phyloP scores from a whole-genome alignment of 352 stramenopile species.

The Blastocystis hominis region DNA sequence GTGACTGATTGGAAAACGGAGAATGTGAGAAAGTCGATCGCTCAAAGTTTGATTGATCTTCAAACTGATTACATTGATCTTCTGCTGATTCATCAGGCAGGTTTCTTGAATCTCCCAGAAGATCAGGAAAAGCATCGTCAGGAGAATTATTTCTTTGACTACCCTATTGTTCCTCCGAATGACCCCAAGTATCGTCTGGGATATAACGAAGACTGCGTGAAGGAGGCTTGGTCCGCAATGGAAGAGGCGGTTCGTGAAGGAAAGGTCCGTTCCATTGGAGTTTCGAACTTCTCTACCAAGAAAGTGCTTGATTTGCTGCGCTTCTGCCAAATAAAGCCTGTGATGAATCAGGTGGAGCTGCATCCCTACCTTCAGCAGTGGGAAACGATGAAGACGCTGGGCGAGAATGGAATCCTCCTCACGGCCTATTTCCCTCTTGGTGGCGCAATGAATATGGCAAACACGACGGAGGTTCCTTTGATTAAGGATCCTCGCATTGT shows the following conservation, averaged over 20 bases:
- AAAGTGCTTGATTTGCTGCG: constrained; percentile 64
- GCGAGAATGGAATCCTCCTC: constrained; percentile 64
- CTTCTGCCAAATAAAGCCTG: constrained; percentile 64
- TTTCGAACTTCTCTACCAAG: constrained; percentile 67
- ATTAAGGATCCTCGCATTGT: constrained; percentile 62
- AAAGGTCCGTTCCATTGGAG: constrained; percentile 63
- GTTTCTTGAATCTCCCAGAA: constrained; percentile 2
- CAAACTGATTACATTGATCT: constrained; percentile 53
- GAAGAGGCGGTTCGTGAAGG: constrained; percentile 64
- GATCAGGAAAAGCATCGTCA: background rate
- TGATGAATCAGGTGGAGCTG: constrained; percentile 70
- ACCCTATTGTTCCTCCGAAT: background rate
- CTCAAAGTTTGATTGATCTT: background rate
- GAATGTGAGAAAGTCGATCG: constrained; percentile 66
- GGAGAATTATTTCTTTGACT: constrained; percentile 8
- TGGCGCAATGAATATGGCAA: constrained; percentile 58
- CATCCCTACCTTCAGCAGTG: constrained; percentile 68
- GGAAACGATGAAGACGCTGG: constrained; percentile 65
- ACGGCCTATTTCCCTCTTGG: constrained; percentile 68
- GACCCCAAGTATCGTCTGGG: constrained; percentile 60
- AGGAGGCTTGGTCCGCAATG: constrained; percentile 69
- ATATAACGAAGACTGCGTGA: constrained; percentile 65
- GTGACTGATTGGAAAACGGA: constrained; percentile 66
- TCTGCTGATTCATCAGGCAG: constrained; percentile 24
- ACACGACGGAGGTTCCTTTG: constrained; percentile 6